Percentiles rank a stretch among this genome's conserved stretches.
phyloP scores from a whole-genome alignment of 352 stramenopile species.

The Blastocystis sp. region DNA sequence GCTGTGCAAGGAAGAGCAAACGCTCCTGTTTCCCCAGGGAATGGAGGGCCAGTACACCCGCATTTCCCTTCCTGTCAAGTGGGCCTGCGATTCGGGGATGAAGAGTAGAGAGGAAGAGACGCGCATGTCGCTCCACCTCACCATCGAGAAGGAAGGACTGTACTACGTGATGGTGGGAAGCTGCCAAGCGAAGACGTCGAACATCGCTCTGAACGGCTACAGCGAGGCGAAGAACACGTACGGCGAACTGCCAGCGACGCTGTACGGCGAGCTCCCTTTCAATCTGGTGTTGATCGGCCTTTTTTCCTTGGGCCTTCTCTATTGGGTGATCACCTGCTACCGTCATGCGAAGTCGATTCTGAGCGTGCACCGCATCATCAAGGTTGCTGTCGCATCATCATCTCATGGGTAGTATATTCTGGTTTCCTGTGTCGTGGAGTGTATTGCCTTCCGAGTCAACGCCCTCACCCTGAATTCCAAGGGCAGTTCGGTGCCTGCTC shows the following conservation, averaged over 20 bases:
- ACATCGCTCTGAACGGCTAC: neutral
- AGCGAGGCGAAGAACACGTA: neutral
- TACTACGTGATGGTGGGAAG: constrained; percentile 38
- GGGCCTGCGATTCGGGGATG: neutral
- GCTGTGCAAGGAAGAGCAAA: constrained; percentile 24
- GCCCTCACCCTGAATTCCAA: neutral
- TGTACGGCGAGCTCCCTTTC: constrained; percentile 35
- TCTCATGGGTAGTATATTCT: neutral
- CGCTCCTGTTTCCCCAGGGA: constrained; percentile 26
- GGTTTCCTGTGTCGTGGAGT: neutral
- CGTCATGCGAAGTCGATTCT: constrained; percentile 14
- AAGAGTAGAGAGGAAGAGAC: neutral
- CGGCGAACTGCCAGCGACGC: constrained; percentile 19
- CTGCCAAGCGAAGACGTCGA: constrained; percentile 3
- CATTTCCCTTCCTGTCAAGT: neutral
- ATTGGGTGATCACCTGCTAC: constrained; percentile 3
- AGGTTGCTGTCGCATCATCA: neutral
- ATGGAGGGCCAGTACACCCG: neutral
- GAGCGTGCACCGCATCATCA: neutral
- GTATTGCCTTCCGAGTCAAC: neutral
- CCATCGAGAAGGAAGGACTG: constrained; percentile 9
- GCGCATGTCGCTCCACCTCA: neutral
- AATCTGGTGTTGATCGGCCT: neutral
- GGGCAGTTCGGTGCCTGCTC: neutral
- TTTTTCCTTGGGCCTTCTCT: neutral